A percentile compares a stretch with the other conserved stretches of the same genome.
Evolutionary conservation across 2,329 filamentous ascomycete species (phyloP).

Genomic region (Thielaviopsis populi): DNA sequence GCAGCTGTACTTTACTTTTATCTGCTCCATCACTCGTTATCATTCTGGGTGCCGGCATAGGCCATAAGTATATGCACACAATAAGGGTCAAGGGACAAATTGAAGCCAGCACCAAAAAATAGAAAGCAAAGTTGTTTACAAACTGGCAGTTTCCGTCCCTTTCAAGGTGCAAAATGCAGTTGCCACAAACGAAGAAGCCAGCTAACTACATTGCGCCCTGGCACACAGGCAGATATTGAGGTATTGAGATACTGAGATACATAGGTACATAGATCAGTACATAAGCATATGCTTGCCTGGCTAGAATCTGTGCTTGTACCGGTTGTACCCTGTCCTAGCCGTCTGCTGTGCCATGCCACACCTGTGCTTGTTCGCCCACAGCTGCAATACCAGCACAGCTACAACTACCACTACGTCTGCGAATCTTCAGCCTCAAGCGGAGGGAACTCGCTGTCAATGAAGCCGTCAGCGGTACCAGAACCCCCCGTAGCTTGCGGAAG

Average conservation of each 20-base stretch:
- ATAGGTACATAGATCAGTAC: too few relatives aligned
- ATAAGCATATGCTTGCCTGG: background rate
- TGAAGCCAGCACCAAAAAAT: background rate
- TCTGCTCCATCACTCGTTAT: background rate
- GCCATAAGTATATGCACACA: slow-evolving; percentile 1
- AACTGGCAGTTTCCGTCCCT: background rate
- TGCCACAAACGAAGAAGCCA: background rate
- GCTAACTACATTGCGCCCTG: too few relatives aligned
- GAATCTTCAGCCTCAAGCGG: slow-evolving; percentile 1
- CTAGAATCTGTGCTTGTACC: background rate
- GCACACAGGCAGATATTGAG: background rate
- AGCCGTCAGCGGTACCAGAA: background rate
- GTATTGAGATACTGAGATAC: too few relatives aligned
- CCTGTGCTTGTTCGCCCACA: background rate
- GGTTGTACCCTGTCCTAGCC: background rate
- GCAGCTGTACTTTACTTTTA: background rate
- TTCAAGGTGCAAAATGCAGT: background rate
- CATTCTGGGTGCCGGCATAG: background rate
- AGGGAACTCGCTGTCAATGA: slow-evolving; percentile 14
- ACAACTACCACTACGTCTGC: background rate
- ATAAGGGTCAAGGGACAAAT: background rate
- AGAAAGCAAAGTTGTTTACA: background rate
- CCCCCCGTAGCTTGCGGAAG: background rate
- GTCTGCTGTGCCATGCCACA: background rate
- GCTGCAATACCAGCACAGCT: background rate